Conservation (phyloP, 23 red algal genomes). For the Pyropia haitanensis region DNA sequence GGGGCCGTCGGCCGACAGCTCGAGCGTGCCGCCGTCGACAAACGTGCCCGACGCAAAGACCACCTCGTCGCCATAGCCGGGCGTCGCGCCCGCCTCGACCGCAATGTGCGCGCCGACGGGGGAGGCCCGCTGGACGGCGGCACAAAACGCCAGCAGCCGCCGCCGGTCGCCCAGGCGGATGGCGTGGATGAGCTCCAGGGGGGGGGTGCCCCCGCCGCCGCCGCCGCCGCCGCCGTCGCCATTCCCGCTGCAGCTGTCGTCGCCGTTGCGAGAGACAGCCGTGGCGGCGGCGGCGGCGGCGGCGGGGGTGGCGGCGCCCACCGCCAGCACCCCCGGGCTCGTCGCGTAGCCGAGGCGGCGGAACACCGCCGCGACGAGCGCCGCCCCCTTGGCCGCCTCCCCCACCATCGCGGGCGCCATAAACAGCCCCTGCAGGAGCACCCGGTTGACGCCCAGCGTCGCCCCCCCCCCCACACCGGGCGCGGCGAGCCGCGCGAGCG, state of each 20-base stretch:
- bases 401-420: conserved; percentile 63
- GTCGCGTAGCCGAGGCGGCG: conserved; percentile 48
- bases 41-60: conserved; percentile 78
- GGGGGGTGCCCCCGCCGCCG: too few relatives aligned
- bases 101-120: conserved; percentile 47
- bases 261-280: too few relatives aligned
- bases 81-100: conserved; percentile 28
- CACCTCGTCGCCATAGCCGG: conserved; percentile 66
- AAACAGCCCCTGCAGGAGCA: conserved; percentile 65
- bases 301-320: too few relatives aligned
- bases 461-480: conserved; percentile 69
- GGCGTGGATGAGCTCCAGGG: conserved; percentile 48
- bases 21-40: conserved; percentile 80
- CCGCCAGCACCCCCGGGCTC: conserved; percentile 7
- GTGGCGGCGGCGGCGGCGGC: too few relatives aligned
- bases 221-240: too few relatives aligned
- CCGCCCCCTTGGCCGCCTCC: conserved; percentile 56
- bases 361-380: conserved; percentile 44
- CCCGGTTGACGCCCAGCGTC: conserved; percentile 41
- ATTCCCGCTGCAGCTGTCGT: too few relatives aligned
- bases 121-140: conserved; percentile 48
- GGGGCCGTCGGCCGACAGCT: conserved; percentile 70
- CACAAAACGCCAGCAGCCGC: conserved; percentile 31
- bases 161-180: conserved; percentile 19
- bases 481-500: conserved; percentile 38